Base-by-base conservation (phyloP, 139 green algal species). In the Eudorina sp. region DNA sequence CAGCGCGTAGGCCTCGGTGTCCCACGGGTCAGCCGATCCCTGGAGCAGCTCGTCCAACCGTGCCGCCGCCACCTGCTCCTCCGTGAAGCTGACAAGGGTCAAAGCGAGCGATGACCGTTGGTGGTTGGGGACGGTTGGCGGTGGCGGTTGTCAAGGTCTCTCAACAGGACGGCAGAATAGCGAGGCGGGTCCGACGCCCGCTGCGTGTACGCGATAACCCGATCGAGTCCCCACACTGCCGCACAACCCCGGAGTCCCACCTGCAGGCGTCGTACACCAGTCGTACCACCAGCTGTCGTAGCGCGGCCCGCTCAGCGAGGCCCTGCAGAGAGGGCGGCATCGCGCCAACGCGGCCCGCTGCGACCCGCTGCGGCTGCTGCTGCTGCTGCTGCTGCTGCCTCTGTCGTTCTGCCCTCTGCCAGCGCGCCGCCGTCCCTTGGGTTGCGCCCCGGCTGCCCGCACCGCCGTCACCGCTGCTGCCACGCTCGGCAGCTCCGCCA, bases 231-330 rank as follows among this genome's bases (percentile, higher is more conserved):
- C n/a, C n/a, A n/a, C n/a, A n/a, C n/a, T n/a, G n/a, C n/a, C n/a
- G n/a, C n/a, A n/a, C n/a, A n/a, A n/a, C n/a, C n/a, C n/a, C n/a
- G n/a, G 64, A 68, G 46, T 23, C 53, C 34, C 58, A 86, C 80
- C 60, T 51, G 80, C 60, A 76, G 16, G 60, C 43, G 60, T 86
- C 80, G 58, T 86, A 64, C 60, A 86, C 43, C 43, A 86, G 34
- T 7, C 80, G 80, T 2, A 86, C 80, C n/a, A 86, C 43, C n/a
- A 86, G 41, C 62, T 86, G 80, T 43, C 80, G 80, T 13, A 86
- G 43, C 40, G 80, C 80, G 31, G 64, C 66, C 1, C 81, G 81
- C 31, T 78, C 81, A 2, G 31, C 64, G 1, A 41, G 27, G 75
- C 75, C 45, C 27, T 13, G 48, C n/a, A 45, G 19, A 45, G 27